Percentiles rank a stretch among this genome's conserved stretches.
Evolutionary conservation across 306 rosid genomes (phyloP).

Genomic region (Morella rubra): DNA sequence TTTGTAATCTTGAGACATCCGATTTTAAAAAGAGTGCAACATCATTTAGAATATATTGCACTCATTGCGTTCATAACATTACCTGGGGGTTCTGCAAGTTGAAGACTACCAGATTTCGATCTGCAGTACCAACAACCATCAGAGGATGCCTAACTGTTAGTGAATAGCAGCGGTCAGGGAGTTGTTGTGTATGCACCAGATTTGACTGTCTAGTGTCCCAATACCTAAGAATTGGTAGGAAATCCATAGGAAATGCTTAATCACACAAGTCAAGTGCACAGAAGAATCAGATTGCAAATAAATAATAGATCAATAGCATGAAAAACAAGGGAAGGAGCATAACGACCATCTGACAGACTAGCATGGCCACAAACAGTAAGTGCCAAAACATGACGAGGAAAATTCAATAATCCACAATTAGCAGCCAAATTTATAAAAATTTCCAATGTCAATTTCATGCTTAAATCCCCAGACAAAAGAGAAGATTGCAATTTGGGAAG

Average conservation of each 20-base stretch:
- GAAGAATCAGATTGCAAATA: background rate
- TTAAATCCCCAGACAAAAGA: background rate
- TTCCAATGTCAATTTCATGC: background rate
- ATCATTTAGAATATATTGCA: slow-evolving; percentile 4
- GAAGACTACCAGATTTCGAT: slow-evolving; percentile 71
- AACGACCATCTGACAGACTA: background rate
- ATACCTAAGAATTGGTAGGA: slow-evolving; percentile 41
- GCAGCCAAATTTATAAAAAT: background rate
- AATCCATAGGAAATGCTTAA: background rate
- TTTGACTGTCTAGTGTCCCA: slow-evolving; percentile 87
- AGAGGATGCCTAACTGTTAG: slow-evolving; percentile 66
- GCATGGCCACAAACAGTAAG: background rate
- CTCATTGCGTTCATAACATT: slow-evolving; percentile 20
- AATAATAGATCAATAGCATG: slow-evolving; percentile 12
- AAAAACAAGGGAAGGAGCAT: background rate
- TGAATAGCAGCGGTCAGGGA: slow-evolving; percentile 76
- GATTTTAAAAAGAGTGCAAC: slow-evolving; percentile 14
- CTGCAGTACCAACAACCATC: slow-evolving; percentile 89
- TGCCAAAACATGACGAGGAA: background rate
- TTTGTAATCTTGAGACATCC: background rate
- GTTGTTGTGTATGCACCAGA: slow-evolving; percentile 81
- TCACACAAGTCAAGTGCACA: slow-evolving; percentile 10
- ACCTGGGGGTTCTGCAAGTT: slow-evolving; percentile 85
- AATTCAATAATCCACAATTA: background rate
- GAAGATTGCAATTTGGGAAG: slow-evolving; percentile 8